Base-by-base conservation (phyloP, 805 yeast genomes). In the Candida ponderosae region DNA sequence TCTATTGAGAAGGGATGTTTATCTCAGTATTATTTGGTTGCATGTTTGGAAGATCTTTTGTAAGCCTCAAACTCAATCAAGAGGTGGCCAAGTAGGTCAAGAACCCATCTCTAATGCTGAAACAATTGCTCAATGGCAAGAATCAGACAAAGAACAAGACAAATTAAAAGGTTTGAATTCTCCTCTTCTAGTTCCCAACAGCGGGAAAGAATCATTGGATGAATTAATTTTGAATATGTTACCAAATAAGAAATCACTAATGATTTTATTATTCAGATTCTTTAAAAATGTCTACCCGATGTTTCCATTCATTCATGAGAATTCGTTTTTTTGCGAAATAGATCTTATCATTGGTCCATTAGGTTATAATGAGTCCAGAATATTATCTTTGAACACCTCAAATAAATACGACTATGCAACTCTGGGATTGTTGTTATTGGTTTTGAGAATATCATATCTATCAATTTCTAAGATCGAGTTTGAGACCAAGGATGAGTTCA, bases 1-100 rank as follows among this genome's bases (percentile, higher is more conserved):
- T 0, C 39, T 70, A 19, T 53, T 75, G 37, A 63, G 65, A 38
- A 72, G 65, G 43, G 83, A 77, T 53, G 59, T 57, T 33, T 58
- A 57, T 47, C 32, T 63, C 39, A 46, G 50, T 15, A 54, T 62
- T 3, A 42, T 65, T n/a, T 63, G 58, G 77, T 17, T 45, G 18
- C 39, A 42, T 31, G 31, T 52, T 14, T 51, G 52, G 51, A 44
- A 42, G 29, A 31, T 35, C 29, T 48, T 31, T 46, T 41, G 5
- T 30, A 36, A 17, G 19, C 34, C 8, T n/a, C n/a, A n/a, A n/a
- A n/a, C n/a, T n/a, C n/a, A n/a, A n/a, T n/a, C 28, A 35, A 17
- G 18, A 3, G 3, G 3, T 11, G n/a, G 15, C n/a, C n/a, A n/a
- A n/a, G n/a, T n/a, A 21, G 9, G 4, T 21, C 24, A 21, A 21